phyloP scores from a whole-genome alignment of 768 basidiomycete genomes.

The Auriscalpium orientale region DNA sequence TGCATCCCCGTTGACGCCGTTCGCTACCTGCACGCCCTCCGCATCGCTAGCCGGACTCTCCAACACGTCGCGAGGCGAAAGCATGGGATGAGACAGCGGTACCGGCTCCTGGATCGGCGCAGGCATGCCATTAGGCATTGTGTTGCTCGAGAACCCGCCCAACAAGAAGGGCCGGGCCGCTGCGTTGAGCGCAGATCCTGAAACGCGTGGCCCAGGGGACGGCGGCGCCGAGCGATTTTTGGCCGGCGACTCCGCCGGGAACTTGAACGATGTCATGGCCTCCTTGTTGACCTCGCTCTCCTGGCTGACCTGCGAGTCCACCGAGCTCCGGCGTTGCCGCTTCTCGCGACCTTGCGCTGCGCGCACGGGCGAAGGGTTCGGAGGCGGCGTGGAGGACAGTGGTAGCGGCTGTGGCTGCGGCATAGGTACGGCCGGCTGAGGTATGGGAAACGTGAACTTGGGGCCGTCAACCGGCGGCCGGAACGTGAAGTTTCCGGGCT shows the following conservation, averaged over 20 bases:
- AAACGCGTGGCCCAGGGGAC: constrained; percentile 21
- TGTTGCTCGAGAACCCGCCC: constrained; percentile 43
- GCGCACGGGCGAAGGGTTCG: constrained; percentile 20
- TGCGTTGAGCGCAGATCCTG: constrained; percentile 28
- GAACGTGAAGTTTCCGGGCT: constrained; percentile 72
- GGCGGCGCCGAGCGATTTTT: constrained; percentile 41
- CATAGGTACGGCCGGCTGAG: constrained; percentile 19
- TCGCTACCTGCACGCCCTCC: background rate
- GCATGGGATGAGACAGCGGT: background rate
- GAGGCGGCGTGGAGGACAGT: constrained; percentile 33
- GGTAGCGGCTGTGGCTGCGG: constrained; percentile 23
- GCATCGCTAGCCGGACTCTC: constrained; percentile 19
- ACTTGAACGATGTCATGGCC: constrained; percentile 65
- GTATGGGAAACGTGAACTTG: constrained; percentile 37
- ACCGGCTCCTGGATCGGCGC: constrained; percentile 13
- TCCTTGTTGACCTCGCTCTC: constrained; percentile 45
- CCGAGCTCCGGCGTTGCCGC: constrained; percentile 54
- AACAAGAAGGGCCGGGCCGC: constrained; percentile 59
- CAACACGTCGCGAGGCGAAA: constrained; percentile 19
- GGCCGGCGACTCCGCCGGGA: constrained; percentile 54
- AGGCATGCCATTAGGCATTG: constrained; percentile 4
- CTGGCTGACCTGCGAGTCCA: constrained; percentile 28
- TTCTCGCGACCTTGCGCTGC: constrained; percentile 75
- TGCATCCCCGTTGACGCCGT: constrained; percentile 2
- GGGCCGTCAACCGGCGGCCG: constrained; percentile 61